Evolutionary conservation across 495 filamentous ascomycete genomes (phyloP).

Genomic region (Xylaria longipes): DNA sequence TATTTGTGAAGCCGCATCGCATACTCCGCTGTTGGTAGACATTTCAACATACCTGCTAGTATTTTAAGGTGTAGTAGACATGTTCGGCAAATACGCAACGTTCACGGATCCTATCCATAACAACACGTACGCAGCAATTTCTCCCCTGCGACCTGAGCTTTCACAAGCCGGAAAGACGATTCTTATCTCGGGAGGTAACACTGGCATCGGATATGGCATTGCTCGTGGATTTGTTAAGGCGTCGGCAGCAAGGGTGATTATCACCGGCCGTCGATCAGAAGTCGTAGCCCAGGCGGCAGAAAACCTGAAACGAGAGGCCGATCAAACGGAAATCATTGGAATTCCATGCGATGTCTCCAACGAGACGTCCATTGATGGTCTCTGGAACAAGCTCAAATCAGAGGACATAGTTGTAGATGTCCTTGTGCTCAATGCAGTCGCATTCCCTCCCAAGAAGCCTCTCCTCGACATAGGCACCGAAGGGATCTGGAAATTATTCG

Average conservation of each 20-base stretch:
- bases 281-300: constrained; percentile 23
- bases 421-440: constrained; percentile 47
- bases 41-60: not conserved
- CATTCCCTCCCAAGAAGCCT: constrained; percentile 17
- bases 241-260: constrained; percentile 34
- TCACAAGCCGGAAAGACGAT: constrained; percentile 53
- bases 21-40: not conserved
- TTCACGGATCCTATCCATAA: constrained; percentile 39
- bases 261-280: constrained; percentile 35
- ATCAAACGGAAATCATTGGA: constrained; percentile 28
- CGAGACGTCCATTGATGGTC: constrained; percentile 26
- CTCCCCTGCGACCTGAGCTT: constrained; percentile 50
- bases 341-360: constrained; percentile 35
- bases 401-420: constrained; percentile 46
- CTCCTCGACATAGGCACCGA: constrained; percentile 36
- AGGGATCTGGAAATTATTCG: constrained; percentile 39
- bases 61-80: not conserved
- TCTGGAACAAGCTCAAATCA: constrained; percentile 43
- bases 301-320: constrained; percentile 15
- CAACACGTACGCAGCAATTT: constrained; percentile 46
- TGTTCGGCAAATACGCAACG: constrained; percentile 14
- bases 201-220: constrained; percentile 45
- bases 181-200: constrained; percentile 53
- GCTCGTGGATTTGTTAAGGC: constrained; percentile 43
- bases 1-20: too few species aligned